Conservation (phyloP, 305 asterid genomes). For the Solanum aculeatissimum region DNA sequence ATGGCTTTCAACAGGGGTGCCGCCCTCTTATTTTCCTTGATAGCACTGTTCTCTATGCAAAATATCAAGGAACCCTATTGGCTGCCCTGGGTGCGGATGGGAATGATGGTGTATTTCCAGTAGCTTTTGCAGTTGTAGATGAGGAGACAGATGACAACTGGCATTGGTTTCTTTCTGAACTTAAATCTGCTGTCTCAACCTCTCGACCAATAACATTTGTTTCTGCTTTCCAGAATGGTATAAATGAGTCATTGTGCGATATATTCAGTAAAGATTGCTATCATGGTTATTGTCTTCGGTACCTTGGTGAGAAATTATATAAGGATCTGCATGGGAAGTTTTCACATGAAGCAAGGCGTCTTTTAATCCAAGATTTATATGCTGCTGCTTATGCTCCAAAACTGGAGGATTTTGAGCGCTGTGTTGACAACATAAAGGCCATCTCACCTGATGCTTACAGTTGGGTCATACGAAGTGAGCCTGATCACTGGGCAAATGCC, state of each 20-base stretch:
- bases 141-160: conserved; percentile 87
- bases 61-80: conserved; percentile 73
- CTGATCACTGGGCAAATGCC: conserved; percentile 91
- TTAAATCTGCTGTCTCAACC: conserved; percentile 66
- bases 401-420: conserved; percentile 50
- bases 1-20: conserved; percentile 77
- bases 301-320: conserved; percentile 87
- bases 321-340: conserved; percentile 84
- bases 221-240: conserved; percentile 83
- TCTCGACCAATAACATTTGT: conserved; percentile 75
- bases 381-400: conserved; percentile 84
- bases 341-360: conserved; percentile 97
- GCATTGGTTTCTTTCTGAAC: conserved; percentile 87
- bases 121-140: conserved; percentile 90
- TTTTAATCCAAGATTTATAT: conserved; percentile 84
- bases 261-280: conserved; percentile 77
- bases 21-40: conserved; percentile 87
- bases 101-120: conserved; percentile 77
- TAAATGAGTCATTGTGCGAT: conserved; percentile 52
- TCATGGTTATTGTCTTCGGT: conserved; percentile 86
- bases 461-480: conserved; percentile 80
- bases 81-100: conserved; percentile 90
- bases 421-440: conserved; percentile 78
- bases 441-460: conserved; percentile 87
- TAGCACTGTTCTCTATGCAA: conserved; percentile 84